Conservation (phyloP, 2,329 filamentous ascomycete species). For the Nannizziopsis arthrosporioides region DNA sequence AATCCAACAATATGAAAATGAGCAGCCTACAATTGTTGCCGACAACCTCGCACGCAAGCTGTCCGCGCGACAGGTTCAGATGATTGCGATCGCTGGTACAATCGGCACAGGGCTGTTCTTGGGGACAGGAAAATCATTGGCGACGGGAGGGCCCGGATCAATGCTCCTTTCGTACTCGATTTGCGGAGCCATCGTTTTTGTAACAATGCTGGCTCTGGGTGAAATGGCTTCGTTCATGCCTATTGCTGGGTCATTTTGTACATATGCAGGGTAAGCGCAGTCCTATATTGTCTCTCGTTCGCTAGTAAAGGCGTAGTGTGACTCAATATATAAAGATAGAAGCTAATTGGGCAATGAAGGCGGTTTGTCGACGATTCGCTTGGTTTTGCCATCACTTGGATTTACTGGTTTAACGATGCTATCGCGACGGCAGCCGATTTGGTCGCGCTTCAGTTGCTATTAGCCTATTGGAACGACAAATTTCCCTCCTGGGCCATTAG, state of each 20-base stretch:
- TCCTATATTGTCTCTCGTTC: not conserved
- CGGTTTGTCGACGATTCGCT: conserved; percentile 36
- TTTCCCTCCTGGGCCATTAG: conserved; percentile 54
- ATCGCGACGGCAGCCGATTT: conserved; percentile 50
- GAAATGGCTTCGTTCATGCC: conserved; percentile 51
- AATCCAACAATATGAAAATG: conserved; percentile 3
- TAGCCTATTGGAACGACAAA: conserved; percentile 51
- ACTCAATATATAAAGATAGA: not conserved
- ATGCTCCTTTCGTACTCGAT: conserved; percentile 48
- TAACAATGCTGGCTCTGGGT: conserved; percentile 48
- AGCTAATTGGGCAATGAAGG: conserved; percentile 16
- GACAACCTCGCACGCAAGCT: conserved; percentile 46
- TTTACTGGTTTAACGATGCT: conserved; percentile 54
- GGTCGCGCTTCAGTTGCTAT: conserved; percentile 46
- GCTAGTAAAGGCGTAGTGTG: not conserved
- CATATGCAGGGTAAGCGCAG: conserved; percentile 39
- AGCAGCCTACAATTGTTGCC: conserved; percentile 20
- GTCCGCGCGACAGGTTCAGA: conserved; percentile 53
- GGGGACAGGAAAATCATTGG: conserved; percentile 49
- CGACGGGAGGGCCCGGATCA: conserved; percentile 49
- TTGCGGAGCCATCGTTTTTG: conserved; percentile 46
- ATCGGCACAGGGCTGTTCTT: conserved; percentile 49
- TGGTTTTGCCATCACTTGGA: conserved; percentile 37
- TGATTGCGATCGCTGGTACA: conserved; percentile 47
- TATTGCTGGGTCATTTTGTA: conserved; percentile 45